Evolutionary conservation across 1,139 yeast genomes (phyloP).

Genomic region (Sugiyamaella novakii): DNA sequence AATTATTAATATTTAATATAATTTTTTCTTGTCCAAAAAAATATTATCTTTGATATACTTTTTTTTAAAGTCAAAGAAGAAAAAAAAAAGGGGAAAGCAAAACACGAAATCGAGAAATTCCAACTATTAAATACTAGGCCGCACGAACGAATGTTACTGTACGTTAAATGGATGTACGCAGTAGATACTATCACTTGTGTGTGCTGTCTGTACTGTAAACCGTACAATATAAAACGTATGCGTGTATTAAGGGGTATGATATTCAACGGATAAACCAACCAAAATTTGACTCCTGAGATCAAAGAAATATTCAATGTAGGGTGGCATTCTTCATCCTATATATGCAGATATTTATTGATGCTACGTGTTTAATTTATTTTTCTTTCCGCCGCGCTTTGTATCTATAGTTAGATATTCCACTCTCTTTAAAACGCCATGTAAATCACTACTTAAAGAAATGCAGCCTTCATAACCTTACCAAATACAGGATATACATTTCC

Average conservation of each 20-base stretch:
- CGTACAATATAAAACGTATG: too few relatives aligned
- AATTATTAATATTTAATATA: neutral
- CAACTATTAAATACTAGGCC: constrained; percentile 12
- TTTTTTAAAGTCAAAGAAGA: constrained; percentile 7
- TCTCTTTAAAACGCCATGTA: constrained; percentile 3
- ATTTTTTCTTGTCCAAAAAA: too few relatives aligned
- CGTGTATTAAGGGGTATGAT: constrained; percentile 13
- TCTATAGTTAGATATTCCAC: constrained; percentile 13
- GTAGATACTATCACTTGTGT: too few relatives aligned
- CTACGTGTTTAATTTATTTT: constrained; percentile 14
- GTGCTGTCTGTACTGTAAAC: neutral
- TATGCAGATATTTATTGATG: constrained; percentile 1
- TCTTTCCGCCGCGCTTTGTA: constrained; percentile 13
- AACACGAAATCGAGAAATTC: constrained; percentile 9
- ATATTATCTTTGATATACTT: too few relatives aligned
- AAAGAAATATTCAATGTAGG: too few relatives aligned
- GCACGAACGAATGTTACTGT: constrained; percentile 4
- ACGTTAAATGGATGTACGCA: too few relatives aligned
- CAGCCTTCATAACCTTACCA: neutral
- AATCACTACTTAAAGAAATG: constrained; percentile 1
- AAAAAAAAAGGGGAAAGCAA: neutral
- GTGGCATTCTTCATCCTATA: constrained; percentile 14
- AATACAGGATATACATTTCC: constrained; percentile 6
- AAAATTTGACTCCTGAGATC: neutral
- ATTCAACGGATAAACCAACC: neutral